Percentiles rank a stretch among this genome's conserved stretches.
These are phyloP conservation scores for Pseudozyma pruni DNA, from an alignment of 1,284 basidiomycete genomes.

Conservation along the genomic window DNA sequence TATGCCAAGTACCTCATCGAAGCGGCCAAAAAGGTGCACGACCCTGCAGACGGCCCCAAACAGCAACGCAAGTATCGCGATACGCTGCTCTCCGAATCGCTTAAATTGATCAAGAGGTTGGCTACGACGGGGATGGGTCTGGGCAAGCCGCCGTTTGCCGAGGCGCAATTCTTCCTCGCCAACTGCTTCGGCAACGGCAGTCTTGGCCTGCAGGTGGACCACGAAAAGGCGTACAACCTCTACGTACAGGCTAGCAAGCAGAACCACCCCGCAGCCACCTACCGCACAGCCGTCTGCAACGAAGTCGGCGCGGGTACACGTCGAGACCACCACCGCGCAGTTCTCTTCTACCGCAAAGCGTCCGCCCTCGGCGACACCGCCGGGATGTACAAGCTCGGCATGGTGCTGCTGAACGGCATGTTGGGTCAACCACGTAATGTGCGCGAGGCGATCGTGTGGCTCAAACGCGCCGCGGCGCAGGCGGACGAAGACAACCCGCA, in stretches of 20 bases:
- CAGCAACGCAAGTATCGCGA: constrained; percentile 82
- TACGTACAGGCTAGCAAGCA: constrained; percentile 97
- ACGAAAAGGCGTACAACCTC: constrained; percentile 97
- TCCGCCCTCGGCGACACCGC: constrained; percentile 95
- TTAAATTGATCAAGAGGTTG: constrained; percentile 90
- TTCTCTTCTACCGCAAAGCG: constrained; percentile 96
- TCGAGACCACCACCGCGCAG: constrained; percentile 84
- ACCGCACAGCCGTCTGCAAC: constrained; percentile 97
- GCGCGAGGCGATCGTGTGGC: constrained; percentile 92
- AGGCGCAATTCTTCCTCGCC: constrained; percentile 99
- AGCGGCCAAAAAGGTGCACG: constrained; percentile 83
- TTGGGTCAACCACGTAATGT: constrained; percentile 86
- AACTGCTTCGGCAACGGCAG: constrained; percentile 97
- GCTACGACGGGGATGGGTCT: constrained; percentile 79
- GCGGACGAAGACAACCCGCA: constrained; percentile 99
- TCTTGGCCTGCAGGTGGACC: constrained; percentile 92
- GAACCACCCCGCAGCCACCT: constrained; percentile 93
- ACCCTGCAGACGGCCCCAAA: constrained; percentile 61
- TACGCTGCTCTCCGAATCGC: constrained; percentile 82
- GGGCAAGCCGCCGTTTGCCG: constrained; percentile 78
- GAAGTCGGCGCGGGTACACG: constrained; percentile 99
- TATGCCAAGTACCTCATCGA: constrained; percentile 99
- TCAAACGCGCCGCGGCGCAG: constrained; percentile 92
- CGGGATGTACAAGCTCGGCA: constrained; percentile 99
- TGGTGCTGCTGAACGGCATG: constrained; percentile 88